Evolutionary conservation across 2,329 filamentous ascomycete genomes (phyloP), one percentile per base, ranked within the genome.

Genomic region (Ilyonectria sp.): DNA sequence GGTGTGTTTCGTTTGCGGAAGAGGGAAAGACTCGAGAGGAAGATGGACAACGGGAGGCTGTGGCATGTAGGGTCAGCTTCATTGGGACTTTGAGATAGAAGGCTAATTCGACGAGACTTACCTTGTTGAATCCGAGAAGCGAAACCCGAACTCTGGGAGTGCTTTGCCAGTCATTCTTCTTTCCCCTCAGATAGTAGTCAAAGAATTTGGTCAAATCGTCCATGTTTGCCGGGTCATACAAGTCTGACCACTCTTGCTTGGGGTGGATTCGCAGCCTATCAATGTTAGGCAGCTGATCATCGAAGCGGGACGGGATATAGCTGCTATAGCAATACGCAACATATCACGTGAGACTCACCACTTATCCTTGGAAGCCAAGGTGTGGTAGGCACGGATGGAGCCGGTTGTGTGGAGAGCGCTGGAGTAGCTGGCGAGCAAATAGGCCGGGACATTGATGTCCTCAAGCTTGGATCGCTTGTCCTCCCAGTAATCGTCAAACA

Each of bases 401-500:
- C 56, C 56, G 8, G 56, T 59, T 4, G 56, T 59, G 4, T 59
- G 56, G 13, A 59, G 44, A 15, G 40, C 33, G 43, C 56, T 59
- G 29, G 56, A 59, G 44, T 59, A 59, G 35, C 56, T 59, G 2
- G 56, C 56, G 6, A 59, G 19, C 1, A 59, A 49, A 21, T 59
- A 59, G 2, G 56, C 56, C 17, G 56, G 56, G 7, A 31, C 56
- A 1, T 19, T 49, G 21, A 59, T 59, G 10, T 59, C 17, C 5
- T 37, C 21, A 15, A 59, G 44, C 9, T 59, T 59, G 19, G 35
- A 26, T 2, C 44, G 33, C 31, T 59, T 59, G 13, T 59, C 56
- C 23, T 59, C 44, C 56, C 56, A 59, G 17, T 59, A 59, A 21
- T 59, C 56, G 31, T 59, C 31, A 26, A 49, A 59, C 11, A 59